A percentile compares a stretch with the other conserved stretches of the same genome.
phyloP scores from a whole-genome alignment of 2,329 filamentous ascomycete genomes.

The Phialophora verrucosa region DNA sequence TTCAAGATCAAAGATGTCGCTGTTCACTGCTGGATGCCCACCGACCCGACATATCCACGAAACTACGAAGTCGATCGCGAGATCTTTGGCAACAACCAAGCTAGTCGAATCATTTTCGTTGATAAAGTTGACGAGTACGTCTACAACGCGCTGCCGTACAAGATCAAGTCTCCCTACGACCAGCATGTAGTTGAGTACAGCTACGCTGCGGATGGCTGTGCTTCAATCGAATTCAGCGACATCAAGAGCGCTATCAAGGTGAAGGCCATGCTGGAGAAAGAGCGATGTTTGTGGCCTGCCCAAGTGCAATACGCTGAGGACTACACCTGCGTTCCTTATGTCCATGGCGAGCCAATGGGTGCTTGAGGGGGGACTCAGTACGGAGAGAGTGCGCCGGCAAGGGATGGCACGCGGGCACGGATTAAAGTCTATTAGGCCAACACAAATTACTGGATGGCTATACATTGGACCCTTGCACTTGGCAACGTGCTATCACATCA shows the following conservation, averaged over 20 bases:
- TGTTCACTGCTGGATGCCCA: slow-evolving; percentile 37
- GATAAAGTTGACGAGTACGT: slow-evolving; percentile 22
- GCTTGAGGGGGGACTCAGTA: not conserved
- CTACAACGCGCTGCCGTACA: slow-evolving; percentile 20
- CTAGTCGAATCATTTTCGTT: slow-evolving; percentile 36
- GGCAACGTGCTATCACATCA: not conserved
- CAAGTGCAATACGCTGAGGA: slow-evolving; percentile 24
- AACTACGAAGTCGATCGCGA: slow-evolving; percentile 30
- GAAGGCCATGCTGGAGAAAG: slow-evolving; percentile 12
- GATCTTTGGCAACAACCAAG: slow-evolving; percentile 26
- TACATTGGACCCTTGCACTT: not conserved
- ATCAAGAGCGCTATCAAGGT: slow-evolving; percentile 35
- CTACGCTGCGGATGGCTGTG: slow-evolving; percentile 29
- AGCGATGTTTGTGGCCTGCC: slow-evolving; percentile 12
- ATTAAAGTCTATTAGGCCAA: not conserved
- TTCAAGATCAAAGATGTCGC: slow-evolving; percentile 31
- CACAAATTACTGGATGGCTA: not conserved
- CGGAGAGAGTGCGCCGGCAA: not conserved
- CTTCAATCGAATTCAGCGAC: slow-evolving; percentile 37
- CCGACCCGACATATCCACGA: slow-evolving; percentile 38
- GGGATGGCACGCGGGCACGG: not conserved
- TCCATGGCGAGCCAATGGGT: slow-evolving; percentile 10
- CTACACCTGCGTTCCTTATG: slow-evolving; percentile 23
- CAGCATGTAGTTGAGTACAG: slow-evolving; percentile 32
- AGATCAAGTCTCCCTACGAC: slow-evolving; percentile 22